phyloP scores from a whole-genome alignment of 768 basidiomycete genomes.

The Mycena rebaudengoi region DNA sequence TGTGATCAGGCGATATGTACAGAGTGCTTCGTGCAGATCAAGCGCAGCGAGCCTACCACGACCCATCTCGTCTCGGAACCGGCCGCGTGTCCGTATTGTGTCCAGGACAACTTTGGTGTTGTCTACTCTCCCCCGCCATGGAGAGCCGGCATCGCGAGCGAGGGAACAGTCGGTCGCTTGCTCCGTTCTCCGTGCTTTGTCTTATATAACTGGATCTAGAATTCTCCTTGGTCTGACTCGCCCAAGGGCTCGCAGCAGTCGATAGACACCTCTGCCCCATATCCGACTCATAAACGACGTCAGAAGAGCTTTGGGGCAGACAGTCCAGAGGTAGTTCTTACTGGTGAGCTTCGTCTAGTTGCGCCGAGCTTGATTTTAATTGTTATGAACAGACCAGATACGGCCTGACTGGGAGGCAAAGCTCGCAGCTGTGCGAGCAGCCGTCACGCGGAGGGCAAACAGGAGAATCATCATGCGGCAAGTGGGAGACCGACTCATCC shows the following conservation, averaged over 20 bases:
- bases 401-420: conserved; percentile 99
- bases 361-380: not conserved
- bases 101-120: conserved; percentile 96
- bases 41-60: conserved; percentile 92
- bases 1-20: conserved; percentile 99
- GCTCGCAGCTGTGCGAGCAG: conserved; percentile 90
- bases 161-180: conserved; percentile 64
- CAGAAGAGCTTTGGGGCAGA: conserved; percentile 91
- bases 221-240: conserved; percentile 62
- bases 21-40: conserved; percentile 99
- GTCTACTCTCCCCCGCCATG: conserved; percentile 85
- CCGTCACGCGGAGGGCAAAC: conserved; percentile 95
- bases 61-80: conserved; percentile 97
- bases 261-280: conserved; percentile 41
- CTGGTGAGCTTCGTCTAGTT: conserved; percentile 59
- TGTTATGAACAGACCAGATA: conserved; percentile 77
- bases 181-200: conserved; percentile 16
- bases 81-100: conserved; percentile 96
- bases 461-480: conserved; percentile 98
- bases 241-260: conserved; percentile 56
- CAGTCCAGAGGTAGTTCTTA: conserved; percentile 90
- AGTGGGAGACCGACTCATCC: conserved; percentile 96
- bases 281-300: conserved; percentile 71
- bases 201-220: conserved; percentile 15
- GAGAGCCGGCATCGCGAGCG: conserved; percentile 82